Evolutionary conservation across 1,284 basidiomycete genomes (phyloP), one percentile per base, ranked within the genome.

Genomic region (Naganishia sp.): DNA sequence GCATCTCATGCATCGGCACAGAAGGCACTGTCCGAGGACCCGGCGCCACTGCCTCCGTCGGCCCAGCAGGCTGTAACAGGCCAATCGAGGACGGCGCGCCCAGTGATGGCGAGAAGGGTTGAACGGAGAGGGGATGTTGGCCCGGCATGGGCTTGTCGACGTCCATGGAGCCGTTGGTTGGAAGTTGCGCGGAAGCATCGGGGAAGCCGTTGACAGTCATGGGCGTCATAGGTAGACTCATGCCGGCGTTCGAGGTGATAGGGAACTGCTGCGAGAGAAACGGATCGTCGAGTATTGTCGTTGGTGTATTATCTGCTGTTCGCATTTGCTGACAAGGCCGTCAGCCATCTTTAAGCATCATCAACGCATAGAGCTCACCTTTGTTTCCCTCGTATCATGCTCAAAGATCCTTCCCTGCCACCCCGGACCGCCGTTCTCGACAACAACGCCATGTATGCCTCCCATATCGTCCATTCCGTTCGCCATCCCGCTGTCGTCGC

Each of bases 101-200:
- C n/a, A 79, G 73, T 17, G 73, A 69, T 21, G 74, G 73, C 2
- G 74, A 71, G 66, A 73, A 79, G 39, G 77, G 68, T 68, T 79
- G 78, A 15, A 74, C 77, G 15, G 71, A 70, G 28, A 68, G 54
- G 28, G 67, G 61, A 23, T 63, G 32, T 31, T 63, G 31, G n/a
- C 51, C 61, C 13, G 25, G 21, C 23, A 21, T 46, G 17, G 61
- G 53, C 61, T 46, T 54, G 41, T 53, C 50, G 18, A 63, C 43
- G 42, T 53, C 50, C 52, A 53, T 54, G 13, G 35, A 39, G 2
- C 45, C 58, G 47, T 50, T 61, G 21, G 11, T 11, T 5, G 45
- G 32, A 25, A 41, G 41, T 39, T 35, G 41, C 6, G 51, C 52
- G n/a, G 50, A 25, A n/a, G 35, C n/a, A 2, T 53, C 52, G 10